Percentiles rank a stretch among this genome's conserved stretches.
phyloP scores from a whole-genome alignment of 768 basidiomycete genomes.

The Boletales sp. region DNA sequence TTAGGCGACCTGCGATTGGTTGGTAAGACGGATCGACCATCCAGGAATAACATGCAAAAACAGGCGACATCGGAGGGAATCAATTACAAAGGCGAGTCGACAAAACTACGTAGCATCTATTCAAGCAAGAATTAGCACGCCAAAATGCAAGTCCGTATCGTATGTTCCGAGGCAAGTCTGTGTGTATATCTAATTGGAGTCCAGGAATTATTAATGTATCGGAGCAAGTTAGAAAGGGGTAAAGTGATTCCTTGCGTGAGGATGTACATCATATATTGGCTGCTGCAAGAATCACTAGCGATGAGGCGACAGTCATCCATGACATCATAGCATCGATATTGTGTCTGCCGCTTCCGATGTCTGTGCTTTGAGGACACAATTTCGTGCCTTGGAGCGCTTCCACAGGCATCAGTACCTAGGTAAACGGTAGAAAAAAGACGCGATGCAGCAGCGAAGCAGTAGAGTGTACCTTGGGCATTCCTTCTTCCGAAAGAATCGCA shows the following conservation, averaged over 20 bases:
- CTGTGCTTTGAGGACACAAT: slow-evolving; percentile 16
- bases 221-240: no score
- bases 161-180: not conserved
- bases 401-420: slow-evolving; percentile 35
- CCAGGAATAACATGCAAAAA: no score
- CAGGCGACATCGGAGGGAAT: no score
- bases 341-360: slow-evolving; percentile 2
- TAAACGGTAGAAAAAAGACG: not conserved
- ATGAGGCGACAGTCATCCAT: slow-evolving; percentile 8
- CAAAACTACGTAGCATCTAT: slow-evolving; percentile 12
- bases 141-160: not conserved
- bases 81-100: slow-evolving; percentile 11
- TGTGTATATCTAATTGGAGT: no score
- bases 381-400: slow-evolving; percentile 20
- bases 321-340: not conserved
- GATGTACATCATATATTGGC: slow-evolving; percentile 7
- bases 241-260: not conserved
- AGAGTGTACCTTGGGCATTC: slow-evolving; percentile 42
- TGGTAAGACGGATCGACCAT: no score
- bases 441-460: not conserved
- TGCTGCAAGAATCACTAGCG: slow-evolving; percentile 1
- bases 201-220: no score
- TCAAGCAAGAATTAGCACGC: slow-evolving; percentile 4
- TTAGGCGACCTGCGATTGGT: no score
- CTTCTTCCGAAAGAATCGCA: slow-evolving; percentile 34